Base-by-base conservation (phyloP, 441 rosid species). In the Dalechampia spathulata region DNA sequence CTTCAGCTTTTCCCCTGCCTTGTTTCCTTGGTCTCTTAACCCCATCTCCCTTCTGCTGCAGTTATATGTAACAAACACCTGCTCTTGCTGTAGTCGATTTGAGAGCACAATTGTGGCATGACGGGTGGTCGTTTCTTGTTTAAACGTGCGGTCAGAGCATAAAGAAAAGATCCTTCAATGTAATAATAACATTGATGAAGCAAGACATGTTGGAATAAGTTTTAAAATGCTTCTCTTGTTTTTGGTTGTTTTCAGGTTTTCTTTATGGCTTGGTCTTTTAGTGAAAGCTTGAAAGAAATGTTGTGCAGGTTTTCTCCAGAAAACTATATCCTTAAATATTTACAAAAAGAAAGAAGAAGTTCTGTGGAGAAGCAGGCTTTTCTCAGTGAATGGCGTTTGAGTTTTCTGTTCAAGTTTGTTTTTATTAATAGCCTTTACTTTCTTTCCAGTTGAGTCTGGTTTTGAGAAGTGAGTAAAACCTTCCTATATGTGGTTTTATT, bases 81-180 rank as follows among this genome's bases (percentile, higher is more conserved):
- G 83, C 57, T 83, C 83, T 53, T 72, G 82, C 87, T 78, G 78
- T 81, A 65, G 70, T 74, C 73, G 58, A 67, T 62, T 70, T 47
- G 64, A 61, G 72, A 65, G 69, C 62, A 48, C 48, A 42, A 55
- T 62, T 69, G 92, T 66, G 72, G 86, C 77, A 71, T 78, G 88
- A 67, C 70, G 57, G 87, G 92, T 81, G 77, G 77, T 67, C 66
- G 62, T 73, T 61, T 67, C 68, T 66, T 76, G 75, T 84, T 73
- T 74, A 58, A 65, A 62, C 65, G 65, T 78, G 80, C 63, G 87
- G 87, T 84, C 78, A 44, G 76, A 44, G 39, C 42, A n/a, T 15
- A 14, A 13, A 42, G 42, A 32, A 52, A 12, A 14, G n/a, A 22
- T 45, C 6, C 26, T 55, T 38, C 16, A 17, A 28, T 46, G 6